Evolutionary conservation across 768 basidiomycete genomes (phyloP).

Genomic region (Pleurotus giganteus): DNA sequence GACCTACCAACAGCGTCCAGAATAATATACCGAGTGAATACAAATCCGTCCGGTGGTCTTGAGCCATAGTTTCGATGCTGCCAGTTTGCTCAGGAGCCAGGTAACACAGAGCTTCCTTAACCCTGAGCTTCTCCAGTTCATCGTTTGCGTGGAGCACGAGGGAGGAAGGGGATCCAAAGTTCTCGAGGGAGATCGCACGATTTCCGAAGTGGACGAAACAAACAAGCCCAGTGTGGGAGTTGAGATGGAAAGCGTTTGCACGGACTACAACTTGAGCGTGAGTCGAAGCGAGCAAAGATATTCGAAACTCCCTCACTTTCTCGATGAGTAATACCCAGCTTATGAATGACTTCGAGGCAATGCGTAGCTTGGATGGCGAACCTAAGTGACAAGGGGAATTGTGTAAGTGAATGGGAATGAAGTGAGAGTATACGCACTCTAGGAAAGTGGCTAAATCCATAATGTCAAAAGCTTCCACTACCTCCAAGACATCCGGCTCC

Average conservation of each 20-base stretch:
- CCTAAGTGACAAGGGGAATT: slow-evolving; percentile 30
- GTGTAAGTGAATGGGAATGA: neutral
- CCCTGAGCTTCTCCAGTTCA: slow-evolving; percentile 63
- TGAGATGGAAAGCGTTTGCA: slow-evolving; percentile 74
- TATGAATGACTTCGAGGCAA: slow-evolving; percentile 67
- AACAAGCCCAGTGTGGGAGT: slow-evolving; percentile 66
- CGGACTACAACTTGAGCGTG: slow-evolving; percentile 42
- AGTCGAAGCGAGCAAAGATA: neutral
- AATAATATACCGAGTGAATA: slow-evolving; percentile 73
- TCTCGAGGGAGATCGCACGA: slow-evolving; percentile 68
- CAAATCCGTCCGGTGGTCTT: slow-evolving; percentile 73
- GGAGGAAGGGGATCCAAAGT: slow-evolving; percentile 67
- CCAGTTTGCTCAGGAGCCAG: slow-evolving; percentile 78
- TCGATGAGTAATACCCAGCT: slow-evolving; percentile 53
- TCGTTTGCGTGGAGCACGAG: slow-evolving; percentile 62
- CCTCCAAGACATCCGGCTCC: slow-evolving; percentile 45
- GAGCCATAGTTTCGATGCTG: slow-evolving; percentile 66
- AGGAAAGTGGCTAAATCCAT: slow-evolving; percentile 79
- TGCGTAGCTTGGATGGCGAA: slow-evolving; percentile 76
- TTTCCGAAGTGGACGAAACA: slow-evolving; percentile 76
- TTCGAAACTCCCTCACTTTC: slow-evolving; percentile 44
- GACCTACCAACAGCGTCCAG: slow-evolving; percentile 73
- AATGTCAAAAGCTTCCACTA: slow-evolving; percentile 60
- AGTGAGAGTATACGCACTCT: slow-evolving; percentile 44
- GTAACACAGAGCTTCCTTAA: slow-evolving; percentile 75